Base-by-base conservation (phyloP, 2,329 filamentous ascomycete genomes). In the Xylaria sp. region DNA sequence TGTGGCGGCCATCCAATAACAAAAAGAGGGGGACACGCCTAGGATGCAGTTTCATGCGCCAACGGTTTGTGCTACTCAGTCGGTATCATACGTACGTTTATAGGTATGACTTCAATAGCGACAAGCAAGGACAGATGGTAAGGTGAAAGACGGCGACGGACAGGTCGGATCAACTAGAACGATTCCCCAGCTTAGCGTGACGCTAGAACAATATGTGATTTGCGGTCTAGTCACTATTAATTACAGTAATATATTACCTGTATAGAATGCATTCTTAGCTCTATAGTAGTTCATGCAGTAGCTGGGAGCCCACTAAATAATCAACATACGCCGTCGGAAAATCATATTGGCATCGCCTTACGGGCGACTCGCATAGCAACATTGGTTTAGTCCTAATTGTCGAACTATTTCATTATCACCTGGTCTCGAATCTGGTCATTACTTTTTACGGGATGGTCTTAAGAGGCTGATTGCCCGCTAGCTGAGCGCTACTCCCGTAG, bases 161-260 rank as follows among this genome's bases (percentile, higher is more conserved):
- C 54, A 24, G 39, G 48, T 54, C 24, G 32, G 45, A 34, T 47
- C 58, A 64, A 30, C 19, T 11, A 62, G 34, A 53, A 45, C 60
- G 30, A 60, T 12, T 50, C 50, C 30, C 24, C 27, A 34, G 39
- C 67, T 63, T 66, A 57, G 67, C 59, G 32, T 36, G 45, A 56
- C 62, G 45, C 32, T 32, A 58, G 42, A 63, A 51, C 53, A 6
- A 32, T 30, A 32, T 12, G 42, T 19, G 27, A 39, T 61, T 66
- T 54, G 51, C 39, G 58, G 62, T 65, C 54, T 63, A 65, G 63
- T 55, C 24, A 30, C 30, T 42, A 45, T 30, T 61, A 62, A 17
- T 12, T n/a, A 36, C 12, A 39, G 48, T 30, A 55, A 51, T 39
- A 34, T 39, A 21, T 45, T 24, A 12, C 32, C 32, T 59, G 8